Evolutionary conservation across 2,329 filamentous ascomycete species (phyloP).

Genomic region (Endoconidiophora laricicola): DNA sequence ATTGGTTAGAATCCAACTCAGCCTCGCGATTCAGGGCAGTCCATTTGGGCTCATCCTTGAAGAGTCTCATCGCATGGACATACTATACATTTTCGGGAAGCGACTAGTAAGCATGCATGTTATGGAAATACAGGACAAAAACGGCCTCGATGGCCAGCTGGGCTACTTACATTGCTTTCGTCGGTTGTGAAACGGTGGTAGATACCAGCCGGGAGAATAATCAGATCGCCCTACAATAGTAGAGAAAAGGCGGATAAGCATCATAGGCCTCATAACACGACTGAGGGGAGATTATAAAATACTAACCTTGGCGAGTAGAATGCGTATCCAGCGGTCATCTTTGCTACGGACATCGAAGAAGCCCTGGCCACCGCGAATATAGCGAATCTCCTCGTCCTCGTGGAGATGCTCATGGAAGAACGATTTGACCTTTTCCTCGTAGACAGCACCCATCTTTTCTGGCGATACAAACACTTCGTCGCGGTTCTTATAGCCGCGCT

Average conservation of each 20-base stretch:
- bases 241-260: neutral
- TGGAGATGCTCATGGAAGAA: conserved; percentile 96
- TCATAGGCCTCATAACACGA: neutral
- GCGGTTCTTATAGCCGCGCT: conserved; percentile 81
- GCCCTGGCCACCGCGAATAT: conserved; percentile 73
- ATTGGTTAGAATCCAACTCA: conserved; percentile 63
- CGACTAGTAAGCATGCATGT: no score
- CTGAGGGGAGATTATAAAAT: neutral
- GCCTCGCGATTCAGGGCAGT: conserved; percentile 70
- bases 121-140: neutral
- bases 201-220: conserved; percentile 86
- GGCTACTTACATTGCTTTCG: conserved; percentile 58
- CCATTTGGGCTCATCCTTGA: conserved; percentile 98
- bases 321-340: conserved; percentile 77
- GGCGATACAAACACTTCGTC: conserved; percentile 87
- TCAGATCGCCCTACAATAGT: conserved; percentile 47
- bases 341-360: conserved; percentile 84
- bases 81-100: conserved; percentile 39
- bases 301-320: conserved; percentile 57
- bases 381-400: conserved; percentile 96
- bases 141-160: conserved; percentile 3
- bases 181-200: conserved; percentile 97
- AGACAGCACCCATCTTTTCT: conserved; percentile 64
- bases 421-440: conserved; percentile 82
- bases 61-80: conserved; percentile 87